phyloP scores from a whole-genome alignment of 805 yeast genomes.

The Myxozyma udenii region DNA sequence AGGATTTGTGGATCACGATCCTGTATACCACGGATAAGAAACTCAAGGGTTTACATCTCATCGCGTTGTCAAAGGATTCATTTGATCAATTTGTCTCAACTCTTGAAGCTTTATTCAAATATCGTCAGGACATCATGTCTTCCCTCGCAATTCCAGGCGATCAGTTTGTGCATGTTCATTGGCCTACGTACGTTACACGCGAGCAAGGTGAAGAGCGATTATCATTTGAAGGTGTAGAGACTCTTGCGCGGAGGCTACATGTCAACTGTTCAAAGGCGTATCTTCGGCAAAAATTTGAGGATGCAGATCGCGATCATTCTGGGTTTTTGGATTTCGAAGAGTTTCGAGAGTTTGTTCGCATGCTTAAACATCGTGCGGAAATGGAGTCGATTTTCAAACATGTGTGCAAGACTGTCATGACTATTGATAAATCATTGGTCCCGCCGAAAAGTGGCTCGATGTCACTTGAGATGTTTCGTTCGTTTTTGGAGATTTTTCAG shows the following conservation, averaged over 20 bases:
- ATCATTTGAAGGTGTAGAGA: conserved; percentile 64
- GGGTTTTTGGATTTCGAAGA: conserved; percentile 64
- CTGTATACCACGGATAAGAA: conserved; percentile 63
- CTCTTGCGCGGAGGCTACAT: conserved; percentile 63
- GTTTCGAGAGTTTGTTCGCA: conserved; percentile 69
- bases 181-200: conserved; percentile 49
- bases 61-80: conserved; percentile 55
- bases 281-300: conserved; percentile 50
- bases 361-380: conserved; percentile 65
- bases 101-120: conserved; percentile 52
- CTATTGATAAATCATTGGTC: conserved; percentile 8
- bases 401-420: conserved; percentile 32
- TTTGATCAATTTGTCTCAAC: conserved; percentile 56
- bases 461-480: conserved; percentile 20
- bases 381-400: conserved; percentile 49
- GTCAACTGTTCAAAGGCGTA: conserved; percentile 62
- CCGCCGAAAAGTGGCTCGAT: neutral
- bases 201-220: conserved; percentile 33
- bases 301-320: conserved; percentile 50
- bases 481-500: conserved; percentile 51
- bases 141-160: conserved; percentile 63
- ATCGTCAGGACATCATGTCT: conserved; percentile 60
- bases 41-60: conserved; percentile 73
- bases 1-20: conserved; percentile 74
- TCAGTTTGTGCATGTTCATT: conserved; percentile 60